These are phyloP conservation scores for Trichoderma aggressivum DNA, from an alignment of 2,329 filamentous ascomycete genomes.

Conservation along the genomic window DNA sequence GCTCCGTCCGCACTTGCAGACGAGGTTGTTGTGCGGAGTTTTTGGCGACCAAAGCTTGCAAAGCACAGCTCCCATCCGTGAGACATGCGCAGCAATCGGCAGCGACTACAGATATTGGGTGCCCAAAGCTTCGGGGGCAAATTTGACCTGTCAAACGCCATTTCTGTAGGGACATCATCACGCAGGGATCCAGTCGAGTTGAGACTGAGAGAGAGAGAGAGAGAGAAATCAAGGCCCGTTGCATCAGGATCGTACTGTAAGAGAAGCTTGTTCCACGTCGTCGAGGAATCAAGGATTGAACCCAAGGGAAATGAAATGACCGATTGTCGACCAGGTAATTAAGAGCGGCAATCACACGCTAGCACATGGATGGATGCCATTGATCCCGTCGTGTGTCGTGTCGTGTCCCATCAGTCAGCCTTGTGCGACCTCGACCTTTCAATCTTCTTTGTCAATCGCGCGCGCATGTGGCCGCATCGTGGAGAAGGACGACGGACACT, in stretches of 20 bases:
- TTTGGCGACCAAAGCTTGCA: background rate
- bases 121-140: background rate
- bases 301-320: background rate
- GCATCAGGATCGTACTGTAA: background rate
- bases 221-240: background rate
- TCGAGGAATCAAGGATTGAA: background rate
- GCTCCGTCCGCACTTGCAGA: background rate
- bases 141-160: background rate
- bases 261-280: background rate
- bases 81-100: background rate
- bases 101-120: background rate
- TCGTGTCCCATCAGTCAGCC: slow-evolving; percentile 1
- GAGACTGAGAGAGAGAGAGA: background rate
- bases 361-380: background rate
- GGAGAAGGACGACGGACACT: slow-evolving; percentile 1
- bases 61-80: background rate
- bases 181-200: background rate
- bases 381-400: background rate
- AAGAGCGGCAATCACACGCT: background rate
- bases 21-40: background rate
- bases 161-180: background rate
- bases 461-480: slow-evolving; percentile 11
- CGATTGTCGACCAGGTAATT: background rate
- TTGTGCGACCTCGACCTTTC: background rate
- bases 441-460: slow-evolving; percentile 3